Base-by-base conservation (phyloP, 179 eudicot genomes). In the Beta corolliflora region DNA sequence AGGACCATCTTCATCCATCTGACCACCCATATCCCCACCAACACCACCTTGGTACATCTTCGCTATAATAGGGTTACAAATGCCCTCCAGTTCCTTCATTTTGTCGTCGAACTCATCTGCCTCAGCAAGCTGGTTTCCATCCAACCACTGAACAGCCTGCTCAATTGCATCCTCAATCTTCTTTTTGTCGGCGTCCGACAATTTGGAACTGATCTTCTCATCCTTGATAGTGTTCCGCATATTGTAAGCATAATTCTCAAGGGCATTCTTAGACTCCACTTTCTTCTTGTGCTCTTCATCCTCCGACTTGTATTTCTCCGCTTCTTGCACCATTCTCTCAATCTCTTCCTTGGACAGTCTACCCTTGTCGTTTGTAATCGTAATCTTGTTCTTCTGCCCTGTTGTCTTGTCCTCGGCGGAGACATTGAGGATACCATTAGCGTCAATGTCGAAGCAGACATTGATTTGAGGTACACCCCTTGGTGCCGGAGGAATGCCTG, bases 241-340 rank as follows among this genome's bases (percentile, higher is more conserved):
- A 82, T 83, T 88, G 81, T 89, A 85, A 5, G 90, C 93, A 36
- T 90, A 90, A 36, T 88, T 84, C 84, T 91, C 92, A 18, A 91
- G 82, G 0, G 87, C 86, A 54, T 90, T 90, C 86, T 90, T 91
- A 1, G 91, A 88, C 65, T 86, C 89, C 9, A 88, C 91, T 75
- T 88, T 91, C 89, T 87, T 91, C 91, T 90, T 91, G 70, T 80
- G 86, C 85, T 86, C 91, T 54, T 91, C 94, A 55, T 91, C 94
- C 50, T 90, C 94, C 0, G 86, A 63, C 78, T 90, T 91, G 89
- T 90, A 91, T 78, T 84, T 91, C 89, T 88, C 89, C 0, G 94
- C 90, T 66, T 91, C 91, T 76, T 87, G 91, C n/a, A 90, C 91
- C 94, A 91, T 88, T 79, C 84, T 85, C 84, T 90, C 93, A 13